phyloP scores from a whole-genome alignment of 306 rosid genomes.

The Ziziphus jujuba region DNA sequence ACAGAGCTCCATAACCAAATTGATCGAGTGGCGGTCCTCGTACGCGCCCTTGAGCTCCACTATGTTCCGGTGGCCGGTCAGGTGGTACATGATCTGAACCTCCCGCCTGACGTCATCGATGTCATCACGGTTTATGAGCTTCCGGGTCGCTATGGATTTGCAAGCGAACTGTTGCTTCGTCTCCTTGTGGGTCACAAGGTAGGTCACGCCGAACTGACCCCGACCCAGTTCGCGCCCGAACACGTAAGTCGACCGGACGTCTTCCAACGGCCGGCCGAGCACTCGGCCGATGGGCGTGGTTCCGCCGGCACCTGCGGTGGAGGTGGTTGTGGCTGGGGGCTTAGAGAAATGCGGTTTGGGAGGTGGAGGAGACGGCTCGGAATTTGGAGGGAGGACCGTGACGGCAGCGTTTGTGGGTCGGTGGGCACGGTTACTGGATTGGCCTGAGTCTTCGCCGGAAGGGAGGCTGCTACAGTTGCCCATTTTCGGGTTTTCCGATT shows the following conservation, averaged over 20 bases:
- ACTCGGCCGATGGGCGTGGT: conserved; percentile 56
- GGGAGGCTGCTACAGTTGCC: conserved; percentile 49
- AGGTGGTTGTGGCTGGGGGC: not conserved
- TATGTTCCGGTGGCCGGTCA: conserved; percentile 87
- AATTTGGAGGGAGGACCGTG: conserved; percentile 52
- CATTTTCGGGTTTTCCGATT: conserved; percentile 28
- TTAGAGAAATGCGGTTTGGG: conserved; percentile 12
- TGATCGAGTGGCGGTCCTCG: conserved; percentile 96
- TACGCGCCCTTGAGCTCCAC: conserved; percentile 88
- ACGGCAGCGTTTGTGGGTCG: conserved; percentile 27
- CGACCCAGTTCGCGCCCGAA: conserved; percentile 98
- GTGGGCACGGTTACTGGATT: conserved; percentile 7
- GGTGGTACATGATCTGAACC: conserved; percentile 98
- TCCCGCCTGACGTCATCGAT: conserved; percentile 84
- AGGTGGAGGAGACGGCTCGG: conserved; percentile 39
- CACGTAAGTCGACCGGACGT: conserved; percentile 61
- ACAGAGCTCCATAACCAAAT: conserved; percentile 92
- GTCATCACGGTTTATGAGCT: conserved; percentile 70
- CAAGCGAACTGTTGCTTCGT: conserved; percentile 81
- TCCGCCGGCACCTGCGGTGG: not conserved
- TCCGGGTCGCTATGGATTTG: conserved; percentile 86
- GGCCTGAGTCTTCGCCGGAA: conserved; percentile 19
- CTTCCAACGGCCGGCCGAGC: conserved; percentile 79
- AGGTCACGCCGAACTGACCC: conserved; percentile 92
- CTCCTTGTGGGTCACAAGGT: conserved; percentile 66